These are phyloP conservation scores for Breviolum minutum DNA, from an alignment of 73 alveolate species.

Conservation along the genomic window DNA sequence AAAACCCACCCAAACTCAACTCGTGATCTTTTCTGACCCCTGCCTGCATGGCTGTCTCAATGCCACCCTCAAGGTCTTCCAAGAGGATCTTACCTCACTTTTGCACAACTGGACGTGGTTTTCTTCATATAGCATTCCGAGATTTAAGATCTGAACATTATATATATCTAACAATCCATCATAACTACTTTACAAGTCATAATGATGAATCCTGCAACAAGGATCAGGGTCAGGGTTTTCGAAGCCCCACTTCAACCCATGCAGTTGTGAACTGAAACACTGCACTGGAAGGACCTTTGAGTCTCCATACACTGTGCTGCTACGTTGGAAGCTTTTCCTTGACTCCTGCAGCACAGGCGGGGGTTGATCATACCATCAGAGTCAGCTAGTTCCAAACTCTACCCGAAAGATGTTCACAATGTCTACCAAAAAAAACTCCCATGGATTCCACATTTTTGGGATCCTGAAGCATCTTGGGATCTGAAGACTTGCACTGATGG, in stretches of 20 bases:
- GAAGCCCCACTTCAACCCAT: not conserved
- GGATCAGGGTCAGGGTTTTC: not conserved
- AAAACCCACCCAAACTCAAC: not conserved
- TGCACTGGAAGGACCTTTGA: no score
- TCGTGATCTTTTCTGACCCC: not conserved
- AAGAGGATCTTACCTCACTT: conserved; percentile 43
- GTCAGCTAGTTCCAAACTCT: no score
- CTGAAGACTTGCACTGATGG: no score
- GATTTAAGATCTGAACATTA: no score
- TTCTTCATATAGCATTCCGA: no score
- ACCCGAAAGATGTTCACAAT: no score
- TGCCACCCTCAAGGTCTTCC: conserved; percentile 57
- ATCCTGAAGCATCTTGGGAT: no score
- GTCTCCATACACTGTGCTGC: conserved; percentile 37
- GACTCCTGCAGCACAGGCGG: conserved; percentile 19
- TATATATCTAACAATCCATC: not conserved
- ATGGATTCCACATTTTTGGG: no score
- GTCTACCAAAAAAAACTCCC: no score
- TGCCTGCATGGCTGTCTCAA: conserved; percentile 80
- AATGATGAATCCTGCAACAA: not conserved
- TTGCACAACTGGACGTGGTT: not conserved
- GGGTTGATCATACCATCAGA: no score
- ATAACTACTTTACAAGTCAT: not conserved
- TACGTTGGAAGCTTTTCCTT: conserved; percentile 52
- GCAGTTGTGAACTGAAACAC: not conserved